Conservation (phyloP, 495 filamentous ascomycete genomes). For the Penicillium fimorum region DNA sequence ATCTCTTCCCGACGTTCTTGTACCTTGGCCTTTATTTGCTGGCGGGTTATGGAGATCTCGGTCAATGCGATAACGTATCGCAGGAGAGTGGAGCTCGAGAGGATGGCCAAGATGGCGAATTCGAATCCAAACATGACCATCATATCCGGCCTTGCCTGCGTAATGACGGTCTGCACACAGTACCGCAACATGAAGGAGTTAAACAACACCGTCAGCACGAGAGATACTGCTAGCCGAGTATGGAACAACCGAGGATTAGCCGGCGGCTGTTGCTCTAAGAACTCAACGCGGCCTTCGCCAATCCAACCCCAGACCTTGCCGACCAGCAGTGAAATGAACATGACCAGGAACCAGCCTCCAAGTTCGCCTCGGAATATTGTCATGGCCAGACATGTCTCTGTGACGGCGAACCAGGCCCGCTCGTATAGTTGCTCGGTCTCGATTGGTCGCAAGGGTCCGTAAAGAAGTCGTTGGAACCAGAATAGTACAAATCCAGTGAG, state of each 20-base stretch:
- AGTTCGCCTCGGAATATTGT: slow-evolving; percentile 97
- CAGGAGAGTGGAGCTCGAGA: slow-evolving; percentile 72
- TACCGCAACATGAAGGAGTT: slow-evolving; percentile 76
- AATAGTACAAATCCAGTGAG: slow-evolving; percentile 73
- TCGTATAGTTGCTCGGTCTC: slow-evolving; percentile 97
- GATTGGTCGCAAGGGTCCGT: slow-evolving; percentile 85
- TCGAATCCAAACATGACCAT: slow-evolving; percentile 99
- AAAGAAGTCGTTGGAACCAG: slow-evolving; percentile 85
- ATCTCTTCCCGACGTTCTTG: slow-evolving; percentile 67
- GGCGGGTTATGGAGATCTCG: slow-evolving; percentile 70
- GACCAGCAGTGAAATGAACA: slow-evolving; percentile 90
- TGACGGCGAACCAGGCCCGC: slow-evolving; percentile 95
- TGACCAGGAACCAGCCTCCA: slow-evolving; percentile 88
- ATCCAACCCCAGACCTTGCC: slow-evolving; percentile 99
- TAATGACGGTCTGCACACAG: slow-evolving; percentile 75
- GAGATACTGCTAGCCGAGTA: slow-evolving; percentile 71
- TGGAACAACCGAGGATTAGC: slow-evolving; percentile 90
- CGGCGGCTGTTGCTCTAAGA: slow-evolving; percentile 92
- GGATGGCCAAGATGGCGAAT: slow-evolving; percentile 80
- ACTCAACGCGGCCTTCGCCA: slow-evolving; percentile 88
- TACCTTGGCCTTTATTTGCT: slow-evolving; percentile 63
- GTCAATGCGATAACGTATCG: slow-evolving; percentile 78
- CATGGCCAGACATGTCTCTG: slow-evolving; percentile 96
- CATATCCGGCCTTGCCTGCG: slow-evolving; percentile 87
- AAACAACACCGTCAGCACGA: slow-evolving; percentile 73